Base-by-base conservation (phyloP, 208 protist species). In the Wallacemonas sp. region DNA sequence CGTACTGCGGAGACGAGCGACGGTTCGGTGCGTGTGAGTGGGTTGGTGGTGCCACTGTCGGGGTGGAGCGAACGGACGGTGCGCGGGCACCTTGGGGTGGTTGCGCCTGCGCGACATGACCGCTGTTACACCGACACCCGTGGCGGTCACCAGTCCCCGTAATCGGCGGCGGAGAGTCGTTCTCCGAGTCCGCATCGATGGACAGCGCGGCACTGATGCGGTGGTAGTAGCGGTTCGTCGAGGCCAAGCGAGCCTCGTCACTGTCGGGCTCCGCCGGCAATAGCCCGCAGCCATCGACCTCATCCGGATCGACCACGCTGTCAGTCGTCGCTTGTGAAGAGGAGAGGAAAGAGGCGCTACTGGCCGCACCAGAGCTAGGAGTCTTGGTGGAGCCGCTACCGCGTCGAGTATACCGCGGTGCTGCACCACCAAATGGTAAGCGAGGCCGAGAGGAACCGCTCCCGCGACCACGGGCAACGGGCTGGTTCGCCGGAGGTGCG, bases 211-310 rank as follows among this genome's bases (percentile, higher is more conserved):
- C 50, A 4, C 33, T n/a, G n/a, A n/a, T n/a, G n/a, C n/a, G n/a
- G n/a, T n/a, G 15, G 29, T 57, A 57, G 50, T 41, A 57, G 30
- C 50, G 50, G 30, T 57, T 57, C 29, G 45, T 53, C 10, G 45
- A 53, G 0, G 50, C 50, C 6, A 39, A 37, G 13, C n/a, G 50
- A 12, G 26, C 50, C 0, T 12, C 10, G 30, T 2, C 50, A 3
- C 38, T 32, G 12, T 8, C 19, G 30, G 24, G 8, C 26, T n/a
- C n/a, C n/a, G n/a, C n/a, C n/a, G n/a, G n/a, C n/a, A n/a, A n/a
- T n/a, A n/a, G n/a, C n/a, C n/a, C n/a, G n/a, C n/a, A n/a, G n/a
- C 3, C 32, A 10, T 53, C 45, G 21, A 33, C 22, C 5, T 46
- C 17, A 8, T 9, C 19, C 10, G 10, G 6, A 6, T 8, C 15